These are phyloP conservation scores for Orobanche coerulescens DNA, from an alignment of 257 asterid genomes.

Conservation along the genomic window DNA sequence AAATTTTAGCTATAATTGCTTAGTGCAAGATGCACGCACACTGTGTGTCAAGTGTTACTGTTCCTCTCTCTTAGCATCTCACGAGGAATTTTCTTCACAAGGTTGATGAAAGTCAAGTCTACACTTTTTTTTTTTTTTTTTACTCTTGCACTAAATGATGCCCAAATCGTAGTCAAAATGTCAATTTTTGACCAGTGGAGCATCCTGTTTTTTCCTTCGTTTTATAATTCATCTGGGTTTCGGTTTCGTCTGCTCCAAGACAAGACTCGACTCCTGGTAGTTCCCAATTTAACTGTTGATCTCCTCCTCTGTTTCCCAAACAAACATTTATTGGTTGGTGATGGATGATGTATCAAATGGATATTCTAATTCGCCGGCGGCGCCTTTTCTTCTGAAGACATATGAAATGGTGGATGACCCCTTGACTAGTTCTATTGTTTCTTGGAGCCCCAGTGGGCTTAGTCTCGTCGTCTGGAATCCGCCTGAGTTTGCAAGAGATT, in stretches of 20 bases:
- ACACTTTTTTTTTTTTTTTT: background rate
- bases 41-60: no score
- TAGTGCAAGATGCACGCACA: background rate
- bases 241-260: background rate
- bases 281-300: background rate
- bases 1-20: no score
- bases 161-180: background rate
- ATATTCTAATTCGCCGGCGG: background rate
- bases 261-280: background rate
- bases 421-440: constrained; percentile 50
- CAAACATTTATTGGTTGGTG: background rate
- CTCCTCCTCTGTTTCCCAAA: no score
- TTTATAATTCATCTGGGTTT: background rate
- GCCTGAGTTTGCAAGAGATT: constrained; percentile 72
- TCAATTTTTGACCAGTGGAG: background rate
- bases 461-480: constrained; percentile 93
- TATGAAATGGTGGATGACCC: constrained; percentile 85
- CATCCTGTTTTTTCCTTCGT: background rate
- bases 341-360: background rate
- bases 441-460: constrained; percentile 58
- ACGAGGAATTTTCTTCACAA: background rate
- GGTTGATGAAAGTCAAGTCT: background rate
- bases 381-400: constrained; percentile 34
- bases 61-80: no score
- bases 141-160: background rate